These are phyloP conservation scores for Phytopythium montanum DNA, from an alignment of 352 stramenopile genomes.

Conservation along the genomic window DNA sequence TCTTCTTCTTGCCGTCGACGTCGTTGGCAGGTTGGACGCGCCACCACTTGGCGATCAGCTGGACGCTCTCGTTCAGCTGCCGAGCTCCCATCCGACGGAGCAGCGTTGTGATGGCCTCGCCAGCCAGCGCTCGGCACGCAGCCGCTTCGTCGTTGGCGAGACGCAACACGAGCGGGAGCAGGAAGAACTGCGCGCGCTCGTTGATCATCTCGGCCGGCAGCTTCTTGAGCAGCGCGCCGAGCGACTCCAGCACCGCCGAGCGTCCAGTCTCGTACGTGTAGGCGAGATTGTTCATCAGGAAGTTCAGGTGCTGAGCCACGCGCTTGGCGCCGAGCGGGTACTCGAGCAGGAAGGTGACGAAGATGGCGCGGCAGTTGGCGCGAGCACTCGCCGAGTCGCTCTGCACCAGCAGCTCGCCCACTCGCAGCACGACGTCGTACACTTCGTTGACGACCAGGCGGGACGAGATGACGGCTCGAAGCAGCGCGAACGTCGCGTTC, in stretches of 20 bases:
- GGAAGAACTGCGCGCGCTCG: slow-evolving; percentile 90
- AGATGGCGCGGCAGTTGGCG: slow-evolving; percentile 74
- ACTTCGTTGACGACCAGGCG: slow-evolving; percentile 92
- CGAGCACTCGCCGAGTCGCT: slow-evolving; percentile 89
- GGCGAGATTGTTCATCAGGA: slow-evolving; percentile 94
- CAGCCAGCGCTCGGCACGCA: slow-evolving; percentile 82
- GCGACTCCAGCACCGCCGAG: slow-evolving; percentile 86
- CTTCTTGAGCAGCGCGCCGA: slow-evolving; percentile 89
- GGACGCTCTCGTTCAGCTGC: slow-evolving; percentile 85
- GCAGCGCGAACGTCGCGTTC: slow-evolving; percentile 92
- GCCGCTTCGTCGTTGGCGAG: slow-evolving; percentile 94
- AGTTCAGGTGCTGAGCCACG: slow-evolving; percentile 93
- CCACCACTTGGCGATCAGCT: slow-evolving; percentile 90
- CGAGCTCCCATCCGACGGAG: slow-evolving; percentile 89
- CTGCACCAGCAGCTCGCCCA: slow-evolving; percentile 93
- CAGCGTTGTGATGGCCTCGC: slow-evolving; percentile 78
- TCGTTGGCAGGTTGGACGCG: slow-evolving; percentile 4
- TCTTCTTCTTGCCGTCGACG: slow-evolving; percentile 13
- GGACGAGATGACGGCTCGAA: slow-evolving; percentile 91
- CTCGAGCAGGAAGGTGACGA: slow-evolving; percentile 92
- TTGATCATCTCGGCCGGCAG: slow-evolving; percentile 92
- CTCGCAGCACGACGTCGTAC: slow-evolving; percentile 95
- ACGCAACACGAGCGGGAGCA: slow-evolving; percentile 95
- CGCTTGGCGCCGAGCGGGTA: slow-evolving; percentile 94
- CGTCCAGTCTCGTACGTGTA: slow-evolving; percentile 95